Evolutionary conservation across 2,329 filamentous ascomycete genomes (phyloP).

Genomic region (Emericellopsis cladophorae): DNA sequence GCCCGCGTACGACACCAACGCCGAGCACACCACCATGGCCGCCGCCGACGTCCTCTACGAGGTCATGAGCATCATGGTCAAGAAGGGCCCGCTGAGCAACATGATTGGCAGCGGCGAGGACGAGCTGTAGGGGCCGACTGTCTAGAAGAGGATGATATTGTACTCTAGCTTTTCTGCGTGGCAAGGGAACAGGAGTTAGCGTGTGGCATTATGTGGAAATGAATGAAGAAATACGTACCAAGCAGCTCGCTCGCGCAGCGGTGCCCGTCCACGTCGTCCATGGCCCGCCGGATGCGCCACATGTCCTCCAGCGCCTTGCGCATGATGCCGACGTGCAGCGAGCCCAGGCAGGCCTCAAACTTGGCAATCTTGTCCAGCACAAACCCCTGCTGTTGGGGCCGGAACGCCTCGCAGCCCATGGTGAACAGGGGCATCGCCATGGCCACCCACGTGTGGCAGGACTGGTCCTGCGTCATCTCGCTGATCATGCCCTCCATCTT

Average conservation of each 20-base stretch:
- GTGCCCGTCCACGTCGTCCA: slow-evolving; percentile 6
- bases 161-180: slow-evolving; percentile 10
- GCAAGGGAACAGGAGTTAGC: too few relatives aligned
- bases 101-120: slow-evolving; percentile 13
- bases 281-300: slow-evolving; percentile 10
- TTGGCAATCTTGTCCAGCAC: slow-evolving; percentile 13
- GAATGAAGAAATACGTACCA: slow-evolving; percentile 6
- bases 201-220: background rate
- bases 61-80: slow-evolving; percentile 73
- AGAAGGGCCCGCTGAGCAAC: slow-evolving; percentile 55
- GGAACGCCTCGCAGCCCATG: slow-evolving; percentile 13
- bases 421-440: slow-evolving; percentile 17
- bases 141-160: slow-evolving; percentile 13
- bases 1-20: slow-evolving; percentile 61
- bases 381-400: slow-evolving; percentile 7
- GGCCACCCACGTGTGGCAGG: slow-evolving; percentile 16
- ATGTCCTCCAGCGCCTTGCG: slow-evolving; percentile 12
- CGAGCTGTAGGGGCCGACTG: slow-evolving; percentile 1
- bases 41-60: slow-evolving; percentile 62
- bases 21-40: slow-evolving; percentile 62
- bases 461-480: slow-evolving; percentile 14
- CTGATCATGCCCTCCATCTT: slow-evolving; percentile 9
- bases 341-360: slow-evolving; percentile 11
- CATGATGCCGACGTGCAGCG: slow-evolving; percentile 12
- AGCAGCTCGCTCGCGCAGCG: slow-evolving; percentile 10